phyloP scores from a whole-genome alignment of 2,329 filamentous ascomycete species.

The Fusarium udum region DNA sequence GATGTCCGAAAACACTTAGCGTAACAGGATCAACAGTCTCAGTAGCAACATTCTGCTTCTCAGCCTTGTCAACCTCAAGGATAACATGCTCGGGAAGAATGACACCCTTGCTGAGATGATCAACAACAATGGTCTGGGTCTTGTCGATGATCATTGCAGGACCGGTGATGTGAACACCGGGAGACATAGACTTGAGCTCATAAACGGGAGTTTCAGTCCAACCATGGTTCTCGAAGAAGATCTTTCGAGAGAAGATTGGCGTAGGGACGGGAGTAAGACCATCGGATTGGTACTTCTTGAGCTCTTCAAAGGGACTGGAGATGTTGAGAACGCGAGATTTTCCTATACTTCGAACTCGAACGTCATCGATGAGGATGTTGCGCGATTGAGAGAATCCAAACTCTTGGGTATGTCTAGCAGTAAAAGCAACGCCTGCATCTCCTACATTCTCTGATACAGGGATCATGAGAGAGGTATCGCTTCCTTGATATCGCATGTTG shows the following conservation, averaged over 20 bases:
- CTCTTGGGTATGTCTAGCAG: constrained; percentile 50
- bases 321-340: constrained; percentile 38
- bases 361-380: constrained; percentile 54
- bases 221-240: constrained; percentile 41
- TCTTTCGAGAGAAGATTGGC: constrained; percentile 31
- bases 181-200: constrained; percentile 32
- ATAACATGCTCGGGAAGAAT: constrained; percentile 49
- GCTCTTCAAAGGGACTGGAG: constrained; percentile 39
- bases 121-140: constrained; percentile 79
- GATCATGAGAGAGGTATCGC: constrained; percentile 56
- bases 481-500: constrained; percentile 57
- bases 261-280: constrained; percentile 15
- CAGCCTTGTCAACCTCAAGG: constrained; percentile 44
- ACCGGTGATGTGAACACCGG: constrained; percentile 51
- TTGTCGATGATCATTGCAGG: constrained; percentile 78
- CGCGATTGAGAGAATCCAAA: constrained; percentile 54
- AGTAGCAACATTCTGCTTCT: constrained; percentile 19
- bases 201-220: constrained; percentile 43
- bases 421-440: constrained; percentile 48
- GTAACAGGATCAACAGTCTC: constrained; percentile 74
- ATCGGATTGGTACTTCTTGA: constrained; percentile 25
- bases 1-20: constrained; percentile 78
- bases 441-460: constrained; percentile 31
- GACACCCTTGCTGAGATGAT: constrained; percentile 49
- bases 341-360: constrained; percentile 54